Evolutionary conservation across 306 rosid species (phyloP).

Genomic region (Rubus parviflorus): DNA sequence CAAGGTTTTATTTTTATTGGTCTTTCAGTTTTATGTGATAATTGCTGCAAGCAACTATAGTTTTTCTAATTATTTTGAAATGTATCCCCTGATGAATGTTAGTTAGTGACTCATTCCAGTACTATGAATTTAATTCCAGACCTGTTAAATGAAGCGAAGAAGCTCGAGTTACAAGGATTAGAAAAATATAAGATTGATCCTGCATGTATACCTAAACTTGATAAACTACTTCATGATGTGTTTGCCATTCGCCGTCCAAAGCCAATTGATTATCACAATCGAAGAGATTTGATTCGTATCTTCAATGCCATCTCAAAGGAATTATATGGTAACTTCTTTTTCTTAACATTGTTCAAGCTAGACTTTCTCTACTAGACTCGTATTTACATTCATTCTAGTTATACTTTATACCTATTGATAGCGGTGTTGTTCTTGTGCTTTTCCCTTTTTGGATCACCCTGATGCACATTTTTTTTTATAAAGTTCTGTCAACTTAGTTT

Average conservation of each 20-base stretch:
- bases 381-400: not conserved
- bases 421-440: not conserved
- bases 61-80: not conserved
- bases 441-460: not conserved
- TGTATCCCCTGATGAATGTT: too few species aligned
- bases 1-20: not conserved
- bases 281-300: conserved; percentile 18
- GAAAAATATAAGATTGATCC: not conserved
- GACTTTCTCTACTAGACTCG: not conserved
- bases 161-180: conserved; percentile 1
- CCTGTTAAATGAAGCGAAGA: conserved; percentile 5
- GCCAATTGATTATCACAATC: conserved; percentile 9
- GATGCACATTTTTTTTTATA: not conserved
- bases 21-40: not conserved
- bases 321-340: conserved; percentile 7
- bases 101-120: not conserved
- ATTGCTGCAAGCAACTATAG: not conserved
- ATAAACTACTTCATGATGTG: not conserved
- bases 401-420: not conserved
- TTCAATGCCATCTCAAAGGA: conserved; percentile 13
- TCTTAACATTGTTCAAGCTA: not conserved
- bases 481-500: not conserved
- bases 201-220: conserved; percentile 1
- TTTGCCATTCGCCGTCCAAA: conserved; percentile 9
- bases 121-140: conserved; percentile 12